Evolutionary conservation across 805 yeast species (phyloP), one percentile per base, ranked within the genome.

Genomic region (Kazachstania kunashirensis): DNA sequence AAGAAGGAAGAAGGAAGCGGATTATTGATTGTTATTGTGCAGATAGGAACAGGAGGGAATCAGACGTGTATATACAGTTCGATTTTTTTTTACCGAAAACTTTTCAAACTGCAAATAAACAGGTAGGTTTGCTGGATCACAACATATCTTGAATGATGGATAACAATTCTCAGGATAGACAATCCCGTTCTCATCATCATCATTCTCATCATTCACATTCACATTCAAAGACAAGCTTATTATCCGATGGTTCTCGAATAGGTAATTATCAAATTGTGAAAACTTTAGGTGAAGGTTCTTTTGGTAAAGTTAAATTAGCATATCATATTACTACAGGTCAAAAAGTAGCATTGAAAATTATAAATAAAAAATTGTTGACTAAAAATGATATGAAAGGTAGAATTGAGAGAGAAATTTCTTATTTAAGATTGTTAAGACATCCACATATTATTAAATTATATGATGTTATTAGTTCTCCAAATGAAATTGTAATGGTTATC

Each of bases 331-430:
- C 84, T 11, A 88, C 96, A 3, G 94, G 94, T 27, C 95, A 88
- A 52, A 72, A 80, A 44, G 97, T 88, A 16, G 97, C 97, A 2
- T 67, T 88, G 43, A 88, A 88, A 59, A 89, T 88, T 59, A 89
- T 89, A 65, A 84, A 89, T 60, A 70, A 94, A 45, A 85, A 84
- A 61, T 85, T 95, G 0, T 67, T 88, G 55, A 94, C 96, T 33
- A 89, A 89, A 55, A 76, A 86, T 8, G 97, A 88, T 61, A 88
- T 88, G 97, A 96, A 88, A 56, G 96, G 96, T 19, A 70, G 97
- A 44, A 79, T 89, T 20, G 97, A 89, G 66, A 71, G 97, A 49
- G 97, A 89, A 59, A 89, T 89, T 36, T 79, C 94, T 10, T 89
- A 89, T 57, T 67, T 89, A 46, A 67, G 96, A 38, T 67, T 89